A percentile compares a stretch with the other conserved stretches of the same genome.
These are phyloP conservation scores for Volvariella volvacea DNA, from an alignment of 1,284 basidiomycete genomes.

Conservation along the genomic window DNA sequence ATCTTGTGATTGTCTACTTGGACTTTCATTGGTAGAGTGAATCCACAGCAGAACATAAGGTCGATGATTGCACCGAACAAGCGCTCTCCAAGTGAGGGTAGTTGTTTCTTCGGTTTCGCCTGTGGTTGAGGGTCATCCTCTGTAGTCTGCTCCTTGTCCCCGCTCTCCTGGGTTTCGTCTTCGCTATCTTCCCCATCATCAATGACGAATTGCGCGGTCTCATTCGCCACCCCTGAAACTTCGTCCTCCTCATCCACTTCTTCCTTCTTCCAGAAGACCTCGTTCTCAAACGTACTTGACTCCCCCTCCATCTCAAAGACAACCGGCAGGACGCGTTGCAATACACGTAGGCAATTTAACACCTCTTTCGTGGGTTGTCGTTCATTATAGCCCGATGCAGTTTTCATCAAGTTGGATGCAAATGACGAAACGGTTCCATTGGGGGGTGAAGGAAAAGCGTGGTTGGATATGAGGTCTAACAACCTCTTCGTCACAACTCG, in stretches of 20 bases:
- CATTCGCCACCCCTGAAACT: slow-evolving; percentile 14
- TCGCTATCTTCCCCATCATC: slow-evolving; percentile 73
- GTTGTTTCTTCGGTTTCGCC: slow-evolving; percentile 31
- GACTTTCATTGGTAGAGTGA: slow-evolving; percentile 76
- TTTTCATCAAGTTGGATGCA: slow-evolving; percentile 62
- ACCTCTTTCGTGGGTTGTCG: slow-evolving; percentile 76
- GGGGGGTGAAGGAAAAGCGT: slow-evolving; percentile 68
- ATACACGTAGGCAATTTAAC: slow-evolving; percentile 81
- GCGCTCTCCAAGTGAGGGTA: slow-evolving; percentile 74
- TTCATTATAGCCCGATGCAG: slow-evolving; percentile 38
- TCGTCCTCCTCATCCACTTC: slow-evolving; percentile 36
- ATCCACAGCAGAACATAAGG: slow-evolving; percentile 86
- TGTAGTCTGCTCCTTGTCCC: slow-evolving; percentile 17
- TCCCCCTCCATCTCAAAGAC: slow-evolving; percentile 80
- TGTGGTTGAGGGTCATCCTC: slow-evolving; percentile 3
- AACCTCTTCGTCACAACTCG: slow-evolving; percentile 68
- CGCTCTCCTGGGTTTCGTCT: slow-evolving; percentile 20
- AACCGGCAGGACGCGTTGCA: slow-evolving; percentile 83
- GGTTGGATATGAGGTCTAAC: slow-evolving; percentile 76
- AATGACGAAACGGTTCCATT: slow-evolving; percentile 55
- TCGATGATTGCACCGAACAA: slow-evolving; percentile 78
- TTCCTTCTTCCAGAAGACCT: slow-evolving; percentile 67
- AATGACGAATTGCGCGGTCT: slow-evolving; percentile 69
- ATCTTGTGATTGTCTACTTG: slow-evolving; percentile 81
- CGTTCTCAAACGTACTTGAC: slow-evolving; percentile 59